phyloP scores from a whole-genome alignment of 2,329 filamentous ascomycete genomes.

The Kalaharituber pfeilii region DNA sequence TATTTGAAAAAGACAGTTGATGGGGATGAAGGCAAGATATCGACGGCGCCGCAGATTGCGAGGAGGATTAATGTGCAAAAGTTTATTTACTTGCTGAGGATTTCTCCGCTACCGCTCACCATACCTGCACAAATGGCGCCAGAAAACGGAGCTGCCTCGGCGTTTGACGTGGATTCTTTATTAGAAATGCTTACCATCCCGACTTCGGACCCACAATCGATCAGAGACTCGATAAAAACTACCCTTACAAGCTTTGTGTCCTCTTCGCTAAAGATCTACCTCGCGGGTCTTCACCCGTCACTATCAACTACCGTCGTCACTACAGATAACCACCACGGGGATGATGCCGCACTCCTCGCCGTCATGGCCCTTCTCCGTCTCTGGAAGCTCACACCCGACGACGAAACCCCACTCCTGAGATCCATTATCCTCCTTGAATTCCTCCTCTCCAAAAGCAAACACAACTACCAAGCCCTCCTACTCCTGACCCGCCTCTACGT shows the following conservation, averaged over 20 bases:
- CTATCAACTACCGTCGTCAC: slow-evolving; percentile 11
- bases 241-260: slow-evolving; percentile 1
- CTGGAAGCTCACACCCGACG: slow-evolving; percentile 12
- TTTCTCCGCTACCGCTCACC: slow-evolving; percentile 10
- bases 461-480: slow-evolving; percentile 29
- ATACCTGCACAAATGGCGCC: background rate
- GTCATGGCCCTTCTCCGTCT: slow-evolving; percentile 23
- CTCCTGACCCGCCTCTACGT: slow-evolving; percentile 27
- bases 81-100: slow-evolving; percentile 18
- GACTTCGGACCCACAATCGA: background rate
- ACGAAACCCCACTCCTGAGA: slow-evolving; percentile 13
- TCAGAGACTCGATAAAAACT: slow-evolving; percentile 15
- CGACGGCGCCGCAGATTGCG: slow-evolving; percentile 6
- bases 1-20: slow-evolving; percentile 13
- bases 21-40: slow-evolving; percentile 11
- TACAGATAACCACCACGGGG: slow-evolving; percentile 23
- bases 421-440: slow-evolving; percentile 19
- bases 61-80: slow-evolving; percentile 17
- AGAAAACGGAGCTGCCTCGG: background rate
- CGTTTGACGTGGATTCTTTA: background rate
- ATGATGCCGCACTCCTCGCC: slow-evolving; percentile 22
- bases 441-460: slow-evolving; percentile 24
- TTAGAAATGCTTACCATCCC: background rate
- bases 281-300: slow-evolving; percentile 17
- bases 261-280: slow-evolving; percentile 14